phyloP scores from a whole-genome alignment of 169 alveolate genomes.

The Condylostoma magnum region DNA sequence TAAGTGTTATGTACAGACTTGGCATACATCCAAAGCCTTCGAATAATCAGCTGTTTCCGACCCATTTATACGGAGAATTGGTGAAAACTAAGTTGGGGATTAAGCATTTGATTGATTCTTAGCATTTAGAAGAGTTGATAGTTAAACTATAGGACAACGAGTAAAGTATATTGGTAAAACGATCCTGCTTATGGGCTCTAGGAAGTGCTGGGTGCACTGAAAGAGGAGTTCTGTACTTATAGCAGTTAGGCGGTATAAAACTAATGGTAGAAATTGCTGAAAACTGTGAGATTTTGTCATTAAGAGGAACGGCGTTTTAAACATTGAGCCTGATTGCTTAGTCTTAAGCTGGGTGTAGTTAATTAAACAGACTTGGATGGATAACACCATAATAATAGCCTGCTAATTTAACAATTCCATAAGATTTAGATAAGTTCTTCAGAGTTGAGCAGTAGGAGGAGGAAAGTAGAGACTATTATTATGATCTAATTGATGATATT shows the following conservation, averaged over 20 bases:
- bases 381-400: not conserved
- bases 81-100: conserved; percentile 19
- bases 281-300: conserved; percentile 9
- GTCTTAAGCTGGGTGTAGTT: not conserved
- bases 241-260: not conserved
- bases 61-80: conserved; percentile 22
- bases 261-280: conserved; percentile 6
- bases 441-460: conserved; percentile 9
- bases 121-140: not conserved
- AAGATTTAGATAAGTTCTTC: not conserved
- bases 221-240: conserved; percentile 13
- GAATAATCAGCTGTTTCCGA: conserved; percentile 2
- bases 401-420: conserved; percentile 9
- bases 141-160: not conserved
- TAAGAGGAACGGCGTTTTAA: conserved; percentile 25
- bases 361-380: conserved; percentile 3
- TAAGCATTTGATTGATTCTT: not conserved
- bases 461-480: not conserved
- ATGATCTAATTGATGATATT: not conserved
- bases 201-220: conserved; percentile 22
- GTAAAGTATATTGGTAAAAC: conserved; percentile 7
- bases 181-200: conserved; percentile 27
- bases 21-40: not conserved
- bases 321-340: conserved; percentile 1
- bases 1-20: not conserved